Evolutionary conservation across 192 early-diverging fungal genomes (phyloP), one percentile per base, ranked within the genome.

Genomic region (Entomortierella parvispora): DNA sequence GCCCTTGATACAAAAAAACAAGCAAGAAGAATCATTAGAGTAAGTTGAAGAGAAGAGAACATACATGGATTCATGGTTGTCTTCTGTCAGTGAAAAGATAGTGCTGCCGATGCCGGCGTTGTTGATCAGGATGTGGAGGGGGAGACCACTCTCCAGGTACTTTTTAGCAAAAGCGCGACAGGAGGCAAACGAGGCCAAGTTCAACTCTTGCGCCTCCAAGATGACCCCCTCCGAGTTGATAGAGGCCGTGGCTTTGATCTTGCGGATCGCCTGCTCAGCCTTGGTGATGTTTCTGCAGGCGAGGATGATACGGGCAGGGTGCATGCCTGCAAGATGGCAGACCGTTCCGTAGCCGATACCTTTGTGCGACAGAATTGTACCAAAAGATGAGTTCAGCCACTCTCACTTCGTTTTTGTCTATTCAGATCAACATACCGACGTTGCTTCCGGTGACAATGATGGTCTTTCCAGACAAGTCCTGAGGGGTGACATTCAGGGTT

Each of bases 41-140:
- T 34, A 20, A 50, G 18, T n/a, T n/a, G n/a, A n/a, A n/a, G n/a
- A n/a, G 2, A 17, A 22, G 29, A 57, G n/a, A 46, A 3, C 71
- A 66, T 65, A 66, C 71, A 60, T 46, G 43, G 37, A 14, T 51
- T 75, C 71, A 23, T 66, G 58, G 3, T 52, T 45, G 49, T 75
- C 71, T 31, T 28, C 55, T 22, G 46, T 66, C 32, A 54, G 9
- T 0, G 55, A 25, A 46, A 54, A 42, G 4, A 0, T 28, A 18
- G 1, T 48, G 45, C 26, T 23, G 15, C 43, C 49, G 17, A 80
- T 54, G 26, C 85, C 90, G 17, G 89, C 90, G 72, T 90, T 91
- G 81, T 88, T 85, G n/a, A 89, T 68, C 23, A 90, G 57, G 15
- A 85, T 76, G 59, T 90, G 77, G 4, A 90, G 64, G 11, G 50